Evolutionary conservation across 2,329 filamentous ascomycete species (phyloP).

Genomic region (Coniochaeta sp.): DNA sequence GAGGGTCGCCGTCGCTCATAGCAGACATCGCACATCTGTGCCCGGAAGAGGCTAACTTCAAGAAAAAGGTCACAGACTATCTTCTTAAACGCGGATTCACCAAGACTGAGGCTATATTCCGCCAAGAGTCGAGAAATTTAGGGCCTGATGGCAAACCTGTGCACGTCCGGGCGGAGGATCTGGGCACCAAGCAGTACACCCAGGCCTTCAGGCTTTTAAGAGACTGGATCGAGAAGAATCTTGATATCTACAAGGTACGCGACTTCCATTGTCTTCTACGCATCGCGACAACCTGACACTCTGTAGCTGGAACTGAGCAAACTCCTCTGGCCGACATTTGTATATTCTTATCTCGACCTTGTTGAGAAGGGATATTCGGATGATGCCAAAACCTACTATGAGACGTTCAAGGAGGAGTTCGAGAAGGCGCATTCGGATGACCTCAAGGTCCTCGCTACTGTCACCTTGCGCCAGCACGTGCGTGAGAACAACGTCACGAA

Average conservation of each 20-base stretch:
- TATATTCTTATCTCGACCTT: constrained; percentile 84
- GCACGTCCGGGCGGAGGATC: constrained; percentile 55
- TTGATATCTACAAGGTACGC: constrained; percentile 85
- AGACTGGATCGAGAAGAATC: constrained; percentile 81
- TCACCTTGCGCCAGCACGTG: constrained; percentile 72
- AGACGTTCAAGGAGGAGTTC: constrained; percentile 60
- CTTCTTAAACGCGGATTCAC: constrained; percentile 92
- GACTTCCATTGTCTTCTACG: background rate
- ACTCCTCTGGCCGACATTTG: constrained; percentile 86
- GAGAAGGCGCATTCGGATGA: constrained; percentile 74
- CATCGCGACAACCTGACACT: constrained; percentile 10
- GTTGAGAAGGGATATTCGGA: constrained; percentile 62
- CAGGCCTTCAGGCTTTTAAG: constrained; percentile 67
- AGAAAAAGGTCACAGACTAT: constrained; percentile 72
- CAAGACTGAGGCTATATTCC: constrained; percentile 83
- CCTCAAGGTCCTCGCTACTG: constrained; percentile 62
- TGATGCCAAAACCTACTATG: constrained; percentile 69
- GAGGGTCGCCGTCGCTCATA: background rate
- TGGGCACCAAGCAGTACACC: constrained; percentile 68
- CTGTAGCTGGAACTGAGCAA: constrained; percentile 74
- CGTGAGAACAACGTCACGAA: constrained; percentile 69
- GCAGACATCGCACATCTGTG: background rate
- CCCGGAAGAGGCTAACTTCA: background rate
- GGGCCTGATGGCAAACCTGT: constrained; percentile 75
- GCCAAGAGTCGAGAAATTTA: constrained; percentile 79